Conservation (phyloP, 2,329 filamentous ascomycete genomes). For the Penicillium digitatum region DNA sequence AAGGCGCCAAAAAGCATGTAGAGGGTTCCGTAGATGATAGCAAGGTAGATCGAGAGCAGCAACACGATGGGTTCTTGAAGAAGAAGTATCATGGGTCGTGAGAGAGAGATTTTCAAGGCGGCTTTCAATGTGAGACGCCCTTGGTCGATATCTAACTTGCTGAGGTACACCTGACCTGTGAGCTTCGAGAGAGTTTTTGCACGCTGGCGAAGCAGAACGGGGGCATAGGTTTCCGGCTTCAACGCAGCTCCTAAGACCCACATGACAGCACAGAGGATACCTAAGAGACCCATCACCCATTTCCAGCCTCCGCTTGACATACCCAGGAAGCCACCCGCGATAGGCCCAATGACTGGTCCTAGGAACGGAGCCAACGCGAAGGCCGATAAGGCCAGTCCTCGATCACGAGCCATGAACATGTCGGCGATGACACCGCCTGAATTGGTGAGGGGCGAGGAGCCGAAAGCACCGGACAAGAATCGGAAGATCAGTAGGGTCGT, state of each 20-base stretch:
- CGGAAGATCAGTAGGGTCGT: conserved; percentile 61
- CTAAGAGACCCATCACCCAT: conserved; percentile 63
- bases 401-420: conserved; percentile 53
- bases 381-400: conserved; percentile 58
- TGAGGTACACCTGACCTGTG: conserved; percentile 49
- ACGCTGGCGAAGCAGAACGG: conserved; percentile 50
- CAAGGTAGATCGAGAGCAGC: conserved; percentile 49
- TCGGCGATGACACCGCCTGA: conserved; percentile 61
- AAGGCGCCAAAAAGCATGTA: conserved; percentile 54
- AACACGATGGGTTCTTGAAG: conserved; percentile 51
- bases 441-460: conserved; percentile 60
- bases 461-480: conserved; percentile 63
- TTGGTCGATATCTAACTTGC: conserved; percentile 40
- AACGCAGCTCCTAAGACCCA: conserved; percentile 41
- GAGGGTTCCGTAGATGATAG: conserved; percentile 51
- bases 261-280: conserved; percentile 60
- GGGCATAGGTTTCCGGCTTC: conserved; percentile 45
- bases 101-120: conserved; percentile 48
- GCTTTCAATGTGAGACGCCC: conserved; percentile 40
- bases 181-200: conserved; percentile 48
- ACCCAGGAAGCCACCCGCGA: conserved; percentile 64
- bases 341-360: conserved; percentile 62
- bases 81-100: conserved; percentile 48
- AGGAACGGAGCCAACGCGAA: conserved; percentile 67
- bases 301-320: conserved; percentile 60